Evolutionary conservation across 2,329 filamentous ascomycete species (phyloP).

Genomic region (Colletotrichum tropicale): DNA sequence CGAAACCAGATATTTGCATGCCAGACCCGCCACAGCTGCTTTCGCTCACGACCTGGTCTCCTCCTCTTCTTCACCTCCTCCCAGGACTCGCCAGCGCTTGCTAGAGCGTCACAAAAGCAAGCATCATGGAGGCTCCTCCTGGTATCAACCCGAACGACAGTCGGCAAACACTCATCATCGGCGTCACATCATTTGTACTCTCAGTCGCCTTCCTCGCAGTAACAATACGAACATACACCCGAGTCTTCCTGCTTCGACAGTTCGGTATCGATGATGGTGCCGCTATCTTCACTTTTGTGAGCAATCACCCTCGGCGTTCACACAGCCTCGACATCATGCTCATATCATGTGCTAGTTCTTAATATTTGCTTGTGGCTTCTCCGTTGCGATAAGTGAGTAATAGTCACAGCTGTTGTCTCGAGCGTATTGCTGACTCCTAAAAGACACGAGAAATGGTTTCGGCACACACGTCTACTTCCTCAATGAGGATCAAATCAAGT

Average conservation of each 20-base stretch:
- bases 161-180: not conserved
- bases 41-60: not conserved
- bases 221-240: constrained; percentile 23
- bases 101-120: not conserved
- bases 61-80: not conserved
- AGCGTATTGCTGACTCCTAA: not conserved
- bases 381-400: constrained; percentile 8
- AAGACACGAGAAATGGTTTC: constrained; percentile 18
- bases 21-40: not conserved
- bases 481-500: not conserved
- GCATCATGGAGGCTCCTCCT: constrained; percentile 14
- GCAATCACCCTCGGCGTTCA: not conserved
- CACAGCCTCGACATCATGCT: not conserved
- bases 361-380: constrained; percentile 3
- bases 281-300: constrained; percentile 28
- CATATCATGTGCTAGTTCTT: not conserved
- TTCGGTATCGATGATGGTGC: constrained; percentile 29
- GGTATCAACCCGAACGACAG: not conserved
- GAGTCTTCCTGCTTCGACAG: constrained; percentile 26
- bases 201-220: constrained; percentile 7
- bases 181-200: not conserved
- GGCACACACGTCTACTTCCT: constrained; percentile 21
- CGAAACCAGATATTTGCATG: not conserved
- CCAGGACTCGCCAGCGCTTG: not conserved
- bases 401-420: not conserved